Evolutionary conservation across 208 protist species (phyloP).

Genomic region (Crithidia thermophila): DNA sequence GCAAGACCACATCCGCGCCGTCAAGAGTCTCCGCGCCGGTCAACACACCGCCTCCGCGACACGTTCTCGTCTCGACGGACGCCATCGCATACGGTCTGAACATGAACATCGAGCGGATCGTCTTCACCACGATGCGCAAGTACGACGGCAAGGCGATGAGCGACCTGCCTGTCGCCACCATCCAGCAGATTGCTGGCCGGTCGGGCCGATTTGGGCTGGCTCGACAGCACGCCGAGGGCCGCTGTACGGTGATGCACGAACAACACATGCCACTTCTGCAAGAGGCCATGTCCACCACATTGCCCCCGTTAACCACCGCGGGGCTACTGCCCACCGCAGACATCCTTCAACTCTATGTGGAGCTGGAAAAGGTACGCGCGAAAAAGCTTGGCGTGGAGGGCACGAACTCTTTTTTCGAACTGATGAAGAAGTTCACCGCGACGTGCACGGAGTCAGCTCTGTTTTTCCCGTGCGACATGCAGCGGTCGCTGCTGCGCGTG

Average conservation of each 20-base stretch:
- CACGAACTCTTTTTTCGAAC: slow-evolving; percentile 34
- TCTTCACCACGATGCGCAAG: slow-evolving; percentile 85
- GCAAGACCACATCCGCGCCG: background rate
- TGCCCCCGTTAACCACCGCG: slow-evolving; percentile 39
- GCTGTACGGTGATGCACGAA: slow-evolving; percentile 67
- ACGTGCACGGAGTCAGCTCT: slow-evolving; percentile 36
- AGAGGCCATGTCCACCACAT: slow-evolving; percentile 16
- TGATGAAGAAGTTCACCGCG: slow-evolving; percentile 45
- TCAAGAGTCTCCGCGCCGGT: background rate
- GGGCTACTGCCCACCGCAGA: slow-evolving; percentile 78
- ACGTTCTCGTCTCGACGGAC: slow-evolving; percentile 93
- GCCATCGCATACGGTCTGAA: slow-evolving; percentile 97
- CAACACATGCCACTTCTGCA: slow-evolving; percentile 34
- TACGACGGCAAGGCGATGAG: slow-evolving; percentile 73
- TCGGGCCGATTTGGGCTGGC: slow-evolving; percentile 82
- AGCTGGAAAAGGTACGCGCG: slow-evolving; percentile 33
- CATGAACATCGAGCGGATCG: slow-evolving; percentile 91
- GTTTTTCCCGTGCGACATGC: slow-evolving; percentile 80
- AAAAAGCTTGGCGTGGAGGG: background rate
- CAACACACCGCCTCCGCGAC: slow-evolving; percentile 27
- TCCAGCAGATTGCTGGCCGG: slow-evolving; percentile 88
- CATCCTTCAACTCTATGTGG: slow-evolving; percentile 72
- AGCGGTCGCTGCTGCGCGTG: slow-evolving; percentile 66
- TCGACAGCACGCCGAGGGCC: slow-evolving; percentile 47
- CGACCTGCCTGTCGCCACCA: slow-evolving; percentile 38